Evolutionary conservation across 805 yeast species (phyloP), one percentile per base, ranked within the genome.

Genomic region (Lipomyces chichibuensis): DNA sequence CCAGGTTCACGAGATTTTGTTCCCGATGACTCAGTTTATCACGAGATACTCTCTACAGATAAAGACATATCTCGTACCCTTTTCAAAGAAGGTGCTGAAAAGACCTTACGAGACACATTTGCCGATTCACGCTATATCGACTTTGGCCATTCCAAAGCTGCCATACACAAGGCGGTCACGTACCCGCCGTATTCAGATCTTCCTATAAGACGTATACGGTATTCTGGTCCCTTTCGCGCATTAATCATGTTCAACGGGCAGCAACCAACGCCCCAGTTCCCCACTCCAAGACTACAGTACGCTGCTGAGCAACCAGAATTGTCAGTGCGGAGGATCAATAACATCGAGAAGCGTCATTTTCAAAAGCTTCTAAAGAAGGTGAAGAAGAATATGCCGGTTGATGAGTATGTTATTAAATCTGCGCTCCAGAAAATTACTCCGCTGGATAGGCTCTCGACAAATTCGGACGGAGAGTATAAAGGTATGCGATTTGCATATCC

Each of bases 141-240:
- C 23, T 43, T 35, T 46, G 59, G n/a, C 25, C 11, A 25, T 17
- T 23, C 43, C 27, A 33, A 51, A 23, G 20, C 37, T 9, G 13
- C 23, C 29, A 49, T 60, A 17, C 32, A 60, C 37, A 39, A 11
- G 6, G 60, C 25, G 2, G 37, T 60, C n/a, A 25, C 59, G 32
- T 14, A 20, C 33, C 59, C 60, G 29, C 63, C 63, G 20, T 20
- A 27, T 23, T 53, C 59, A 7, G 35, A 58, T n/a, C 49, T 43
- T 11, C 55, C 51, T 9, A 25, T 65, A 35, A 35, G 39, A 20
- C 53, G 55, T 5, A 64, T 62, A 17, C 43, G 35, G 11, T 62
- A 65, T 57, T 49, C 59, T 27, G 62, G 59, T 13, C 65, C 62
- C 6, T 32, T 65, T 17, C 62, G 65, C 20, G 68, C 68, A 3